Conservation (phyloP, 495 filamentous ascomycete genomes). For the Xylaria grammica region DNA sequence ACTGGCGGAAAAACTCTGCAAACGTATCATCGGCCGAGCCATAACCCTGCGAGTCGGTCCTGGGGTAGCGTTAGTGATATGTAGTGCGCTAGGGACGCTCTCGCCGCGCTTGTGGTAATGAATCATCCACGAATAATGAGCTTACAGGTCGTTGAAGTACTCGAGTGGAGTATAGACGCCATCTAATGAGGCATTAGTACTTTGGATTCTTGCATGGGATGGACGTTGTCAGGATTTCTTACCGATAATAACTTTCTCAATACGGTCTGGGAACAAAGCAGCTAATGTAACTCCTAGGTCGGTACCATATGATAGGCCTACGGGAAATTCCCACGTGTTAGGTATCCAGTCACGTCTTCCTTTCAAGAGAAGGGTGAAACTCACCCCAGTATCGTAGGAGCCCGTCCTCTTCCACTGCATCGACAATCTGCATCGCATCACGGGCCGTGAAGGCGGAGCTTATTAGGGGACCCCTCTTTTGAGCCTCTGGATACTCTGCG, state of each 20-base stretch:
- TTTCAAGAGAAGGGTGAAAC: slow-evolving; percentile 3
- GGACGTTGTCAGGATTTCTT: background rate
- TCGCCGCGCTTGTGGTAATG: background rate
- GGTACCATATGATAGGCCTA: slow-evolving; percentile 52
- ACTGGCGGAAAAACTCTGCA: slow-evolving; percentile 18
- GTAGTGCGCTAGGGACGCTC: background rate
- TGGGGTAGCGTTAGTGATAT: background rate
- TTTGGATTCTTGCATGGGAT: background rate
- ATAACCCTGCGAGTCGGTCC: background rate
- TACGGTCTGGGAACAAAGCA: slow-evolving; percentile 52
- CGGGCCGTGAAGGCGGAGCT: slow-evolving; percentile 47
- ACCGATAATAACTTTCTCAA: slow-evolving; percentile 46
- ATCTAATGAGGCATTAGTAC: slow-evolving; percentile 27
- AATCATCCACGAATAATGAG: slow-evolving; percentile 2
- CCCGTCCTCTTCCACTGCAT: slow-evolving; percentile 50
- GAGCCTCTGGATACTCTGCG: slow-evolving; percentile 15
- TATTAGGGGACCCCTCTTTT: slow-evolving; percentile 35
- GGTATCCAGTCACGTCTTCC: background rate
- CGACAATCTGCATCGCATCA: slow-evolving; percentile 50
- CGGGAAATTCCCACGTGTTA: background rate
- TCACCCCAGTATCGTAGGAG: slow-evolving; percentile 54
- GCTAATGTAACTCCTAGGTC: slow-evolving; percentile 47
- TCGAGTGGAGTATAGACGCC: slow-evolving; percentile 48
- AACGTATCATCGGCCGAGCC: slow-evolving; percentile 15
- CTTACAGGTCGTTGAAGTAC: slow-evolving; percentile 43